phyloP scores from a whole-genome alignment of 1,139 yeast genomes.

The Kodamaea sp. region DNA sequence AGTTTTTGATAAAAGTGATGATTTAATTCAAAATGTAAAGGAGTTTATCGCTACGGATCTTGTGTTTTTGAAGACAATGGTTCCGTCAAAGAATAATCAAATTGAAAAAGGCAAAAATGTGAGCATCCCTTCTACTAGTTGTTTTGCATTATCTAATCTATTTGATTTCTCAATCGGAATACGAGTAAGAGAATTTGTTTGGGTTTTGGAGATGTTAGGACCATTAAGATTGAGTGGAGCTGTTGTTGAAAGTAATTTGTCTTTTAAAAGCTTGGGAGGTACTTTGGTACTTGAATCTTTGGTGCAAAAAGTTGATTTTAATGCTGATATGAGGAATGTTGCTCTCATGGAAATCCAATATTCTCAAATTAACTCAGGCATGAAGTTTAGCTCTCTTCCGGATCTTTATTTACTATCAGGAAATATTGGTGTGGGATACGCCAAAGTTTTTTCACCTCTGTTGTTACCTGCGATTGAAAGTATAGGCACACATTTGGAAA shows the following conservation, averaged over 20 bases:
- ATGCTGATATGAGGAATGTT: conserved; percentile 9
- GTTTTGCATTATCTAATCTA: neutral
- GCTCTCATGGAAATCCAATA: conserved; percentile 28
- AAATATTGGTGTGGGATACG: conserved; percentile 29
- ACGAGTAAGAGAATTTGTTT: conserved; percentile 10
- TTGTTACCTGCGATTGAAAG: conserved; percentile 21
- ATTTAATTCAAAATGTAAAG: conserved; percentile 7
- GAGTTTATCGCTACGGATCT: conserved; percentile 20
- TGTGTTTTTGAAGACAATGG: conserved; percentile 14
- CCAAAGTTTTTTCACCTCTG: conserved; percentile 32
- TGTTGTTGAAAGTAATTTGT: conserved; percentile 18
- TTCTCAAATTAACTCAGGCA: conserved; percentile 25
- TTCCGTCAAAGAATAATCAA: neutral
- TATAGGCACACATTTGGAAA: conserved; percentile 8
- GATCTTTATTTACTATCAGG: conserved; percentile 19
- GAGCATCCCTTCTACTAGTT: too few relatives aligned
- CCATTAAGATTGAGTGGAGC: conserved; percentile 18
- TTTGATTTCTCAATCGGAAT: conserved; percentile 19
- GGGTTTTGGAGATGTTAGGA: conserved; percentile 12
- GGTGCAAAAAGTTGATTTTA: conserved; percentile 21
- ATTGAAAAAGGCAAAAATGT: neutral
- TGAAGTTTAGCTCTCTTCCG: conserved; percentile 16
- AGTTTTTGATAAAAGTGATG: conserved; percentile 14
- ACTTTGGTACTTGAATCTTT: conserved; percentile 17
- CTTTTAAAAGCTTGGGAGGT: conserved; percentile 14